A percentile compares a stretch with the other conserved stretches of the same genome.
phyloP scores from a whole-genome alignment of 768 basidiomycete species.

The Flagelloscypha sp. region DNA sequence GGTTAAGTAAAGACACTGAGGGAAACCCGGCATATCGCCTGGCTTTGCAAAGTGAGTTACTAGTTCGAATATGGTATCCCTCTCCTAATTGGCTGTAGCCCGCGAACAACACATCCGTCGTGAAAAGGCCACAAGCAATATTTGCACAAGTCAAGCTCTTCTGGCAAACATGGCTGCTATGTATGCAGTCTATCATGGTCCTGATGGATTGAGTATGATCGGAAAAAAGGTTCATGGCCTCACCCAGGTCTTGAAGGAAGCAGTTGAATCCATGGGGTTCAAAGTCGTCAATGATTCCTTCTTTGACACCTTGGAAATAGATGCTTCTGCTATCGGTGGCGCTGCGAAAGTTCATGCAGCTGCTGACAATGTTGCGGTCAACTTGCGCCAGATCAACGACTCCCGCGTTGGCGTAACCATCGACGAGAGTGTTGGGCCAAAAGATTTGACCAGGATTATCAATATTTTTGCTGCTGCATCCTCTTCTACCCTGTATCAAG shows the following conservation, averaged over 20 bases:
- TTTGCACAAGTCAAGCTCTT: conserved; percentile 95
- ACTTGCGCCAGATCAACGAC: conserved; percentile 72
- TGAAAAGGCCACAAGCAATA: conserved; percentile 97
- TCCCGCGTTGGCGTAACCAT: conserved; percentile 79
- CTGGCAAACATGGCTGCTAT: conserved; percentile 99
- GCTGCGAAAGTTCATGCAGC: conserved; percentile 60
- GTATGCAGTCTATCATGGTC: conserved; percentile 97
- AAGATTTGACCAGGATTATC: conserved; percentile 68
- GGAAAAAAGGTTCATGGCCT: conserved; percentile 87
- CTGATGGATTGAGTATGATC: conserved; percentile 74
- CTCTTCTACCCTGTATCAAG: conserved; percentile 36
- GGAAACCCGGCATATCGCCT: conserved; percentile 88
- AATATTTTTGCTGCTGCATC: conserved; percentile 74
- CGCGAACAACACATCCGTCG: conserved; percentile 96
- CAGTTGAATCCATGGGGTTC: conserved; percentile 70
- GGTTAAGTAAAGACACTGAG: conserved; percentile 74
- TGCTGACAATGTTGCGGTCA: conserved; percentile 62
- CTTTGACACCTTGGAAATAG: conserved; percentile 88
- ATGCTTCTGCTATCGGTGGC: conserved; percentile 53
- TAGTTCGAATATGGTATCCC: neutral
- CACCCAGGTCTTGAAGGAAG: conserved; percentile 64
- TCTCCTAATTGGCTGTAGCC: conserved; percentile 38
- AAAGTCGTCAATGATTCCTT: conserved; percentile 60
- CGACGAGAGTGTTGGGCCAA: conserved; percentile 79
- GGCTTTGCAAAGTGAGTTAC: conserved; percentile 80